Conservation (phyloP, 2,329 filamentous ascomycete genomes). For the Epichloe festucae region DNA sequence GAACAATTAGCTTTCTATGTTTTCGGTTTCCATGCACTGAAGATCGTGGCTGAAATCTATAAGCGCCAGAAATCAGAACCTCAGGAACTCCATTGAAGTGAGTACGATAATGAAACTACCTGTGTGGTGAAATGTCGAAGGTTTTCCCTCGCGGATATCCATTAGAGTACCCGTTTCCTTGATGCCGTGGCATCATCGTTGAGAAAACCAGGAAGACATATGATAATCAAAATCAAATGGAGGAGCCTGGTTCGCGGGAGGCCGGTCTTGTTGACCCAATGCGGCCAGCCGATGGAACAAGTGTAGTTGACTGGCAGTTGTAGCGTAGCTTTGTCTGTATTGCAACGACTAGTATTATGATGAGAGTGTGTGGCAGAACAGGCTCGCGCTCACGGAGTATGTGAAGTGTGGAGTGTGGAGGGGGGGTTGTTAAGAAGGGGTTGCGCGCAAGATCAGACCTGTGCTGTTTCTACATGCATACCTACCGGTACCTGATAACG, state of each 20-base stretch:
- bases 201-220: conserved; percentile 21
- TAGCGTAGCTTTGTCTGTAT: background rate
- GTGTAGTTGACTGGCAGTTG: background rate
- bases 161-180: conserved; percentile 62
- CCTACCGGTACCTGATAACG: too few species aligned
- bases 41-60: conserved; percentile 64
- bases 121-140: conserved; percentile 81
- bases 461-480: too few species aligned
- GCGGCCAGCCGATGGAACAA: background rate
- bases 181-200: conserved; percentile 79
- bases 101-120: conserved; percentile 36
- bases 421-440: too few species aligned
- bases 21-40: conserved; percentile 58
- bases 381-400: too few species aligned
- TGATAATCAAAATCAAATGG: conserved; percentile 5
- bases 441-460: too few species aligned
- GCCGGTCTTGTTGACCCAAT: background rate
- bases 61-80: background rate
- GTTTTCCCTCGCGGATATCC: conserved; percentile 68
- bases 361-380: too few species aligned
- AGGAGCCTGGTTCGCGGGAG: background rate
- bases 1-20: conserved; percentile 58
- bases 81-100: background rate
- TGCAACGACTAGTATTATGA: background rate
- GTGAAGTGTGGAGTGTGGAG: too few species aligned